These are phyloP conservation scores for Crithidia mellificae DNA, from an alignment of 208 protist genomes.

Conservation along the genomic window DNA sequence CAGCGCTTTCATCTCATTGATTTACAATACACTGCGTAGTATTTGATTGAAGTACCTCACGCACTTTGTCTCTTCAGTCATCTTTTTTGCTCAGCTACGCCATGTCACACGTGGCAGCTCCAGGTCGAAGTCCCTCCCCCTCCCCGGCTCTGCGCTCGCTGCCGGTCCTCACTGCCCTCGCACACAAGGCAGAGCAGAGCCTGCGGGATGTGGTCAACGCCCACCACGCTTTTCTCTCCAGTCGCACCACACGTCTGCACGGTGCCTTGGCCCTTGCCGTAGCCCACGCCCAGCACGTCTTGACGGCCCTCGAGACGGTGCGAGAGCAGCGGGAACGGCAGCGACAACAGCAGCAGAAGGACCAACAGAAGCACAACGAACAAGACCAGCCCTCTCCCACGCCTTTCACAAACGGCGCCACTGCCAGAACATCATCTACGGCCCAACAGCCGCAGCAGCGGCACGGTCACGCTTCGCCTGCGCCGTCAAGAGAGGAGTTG, in stretches of 20 bases:
- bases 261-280: slow-evolving; percentile 54
- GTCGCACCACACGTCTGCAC: slow-evolving; percentile 36
- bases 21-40: too few relatives aligned
- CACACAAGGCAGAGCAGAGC: slow-evolving; percentile 16
- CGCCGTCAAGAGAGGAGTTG: slow-evolving; percentile 12
- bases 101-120: not conserved
- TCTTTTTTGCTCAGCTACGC: too few relatives aligned
- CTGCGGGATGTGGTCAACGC: slow-evolving; percentile 30
- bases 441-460: not conserved
- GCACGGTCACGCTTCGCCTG: not conserved
- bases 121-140: not conserved
- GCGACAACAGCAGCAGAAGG: slow-evolving; percentile 16
- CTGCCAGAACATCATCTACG: not conserved
- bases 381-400: not conserved
- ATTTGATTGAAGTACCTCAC: too few relatives aligned
- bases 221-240: slow-evolving; percentile 35
- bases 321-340: slow-evolving; percentile 30
- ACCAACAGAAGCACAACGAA: too few relatives aligned
- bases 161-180: slow-evolving; percentile 18
- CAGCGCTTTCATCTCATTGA: too few relatives aligned
- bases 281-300: slow-evolving; percentile 46
- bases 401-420: not conserved
- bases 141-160: not conserved
- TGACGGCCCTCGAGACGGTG: slow-evolving; percentile 40
- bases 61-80: too few relatives aligned